These are phyloP conservation scores for Coemansia sp. DNA, from an alignment of 192 early-diverging fungal species.

Conservation along the genomic window DNA sequence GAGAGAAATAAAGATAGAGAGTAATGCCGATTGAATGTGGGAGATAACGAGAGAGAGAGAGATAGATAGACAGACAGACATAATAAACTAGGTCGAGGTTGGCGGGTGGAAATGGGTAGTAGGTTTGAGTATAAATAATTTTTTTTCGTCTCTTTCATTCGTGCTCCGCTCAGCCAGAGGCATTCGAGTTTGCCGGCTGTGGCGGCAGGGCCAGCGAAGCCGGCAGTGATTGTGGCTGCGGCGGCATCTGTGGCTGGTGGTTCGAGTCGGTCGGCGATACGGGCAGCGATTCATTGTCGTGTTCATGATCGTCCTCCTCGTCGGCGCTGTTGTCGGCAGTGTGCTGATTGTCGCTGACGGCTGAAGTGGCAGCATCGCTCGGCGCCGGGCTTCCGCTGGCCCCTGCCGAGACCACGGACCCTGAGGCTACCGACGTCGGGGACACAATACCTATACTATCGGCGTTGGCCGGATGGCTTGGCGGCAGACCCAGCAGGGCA, in stretches of 20 bases:
- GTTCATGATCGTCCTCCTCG: constrained; percentile 14
- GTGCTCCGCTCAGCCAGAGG: neutral
- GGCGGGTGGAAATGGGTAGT: too few relatives aligned
- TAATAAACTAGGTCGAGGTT: neutral
- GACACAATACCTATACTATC: constrained; percentile 14
- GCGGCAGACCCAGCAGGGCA: constrained; percentile 27
- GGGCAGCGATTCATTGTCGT: constrained; percentile 6
- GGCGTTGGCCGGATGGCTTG: constrained; percentile 27
- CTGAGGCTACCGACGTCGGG: neutral
- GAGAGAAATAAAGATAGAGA: neutral
- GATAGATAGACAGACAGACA: neutral
- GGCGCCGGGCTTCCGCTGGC: constrained; percentile 16
- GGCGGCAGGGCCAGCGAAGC: constrained; percentile 26
- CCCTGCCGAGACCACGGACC: constrained; percentile 1
- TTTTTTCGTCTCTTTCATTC: too few relatives aligned
- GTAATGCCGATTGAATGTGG: neutral
- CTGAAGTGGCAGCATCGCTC: constrained; percentile 7
- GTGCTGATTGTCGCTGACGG: constrained; percentile 8
- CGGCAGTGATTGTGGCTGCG: neutral
- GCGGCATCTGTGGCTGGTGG: constrained; percentile 3
- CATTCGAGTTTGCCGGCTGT: constrained; percentile 20
- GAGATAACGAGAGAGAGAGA: neutral
- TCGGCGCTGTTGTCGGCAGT: constrained; percentile 8
- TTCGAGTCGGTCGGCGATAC: constrained; percentile 2
- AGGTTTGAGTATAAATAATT: too few relatives aligned